Evolutionary conservation across 1,284 basidiomycete species (phyloP).

Genomic region (Boletus nobilissimus): DNA sequence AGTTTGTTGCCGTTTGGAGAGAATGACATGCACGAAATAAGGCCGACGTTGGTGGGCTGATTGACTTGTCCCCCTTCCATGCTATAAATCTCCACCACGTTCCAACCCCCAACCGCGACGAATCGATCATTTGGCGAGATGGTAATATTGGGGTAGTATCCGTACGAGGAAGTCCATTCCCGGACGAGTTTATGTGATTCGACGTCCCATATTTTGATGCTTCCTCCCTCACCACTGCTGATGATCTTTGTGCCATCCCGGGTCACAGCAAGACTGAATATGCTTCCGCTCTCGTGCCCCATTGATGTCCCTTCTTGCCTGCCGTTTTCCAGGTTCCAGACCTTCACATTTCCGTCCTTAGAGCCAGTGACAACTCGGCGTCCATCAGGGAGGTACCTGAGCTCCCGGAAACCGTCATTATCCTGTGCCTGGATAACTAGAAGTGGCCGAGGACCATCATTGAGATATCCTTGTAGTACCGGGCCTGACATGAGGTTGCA

Average conservation of each 20-base stretch:
- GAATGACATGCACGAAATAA: not conserved
- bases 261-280: not conserved
- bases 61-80: not conserved
- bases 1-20: constrained; percentile 14
- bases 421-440: not conserved
- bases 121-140: constrained; percentile 20
- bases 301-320: not conserved
- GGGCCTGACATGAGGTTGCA: too few species aligned
- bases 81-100: not conserved
- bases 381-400: not conserved
- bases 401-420: too few species aligned
- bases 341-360: not conserved
- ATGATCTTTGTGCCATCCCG: constrained; percentile 15
- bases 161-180: not conserved
- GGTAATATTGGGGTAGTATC: not conserved
- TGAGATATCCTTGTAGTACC: too few species aligned
- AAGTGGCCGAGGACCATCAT: not conserved
- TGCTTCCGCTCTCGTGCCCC: not conserved
- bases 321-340: not conserved
- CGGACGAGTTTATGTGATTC: not conserved
- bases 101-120: not conserved
- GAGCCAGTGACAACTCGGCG: not conserved
- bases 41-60: not conserved
- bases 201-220: constrained; percentile 16
- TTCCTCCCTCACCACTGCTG: not conserved